A percentile compares a stretch with the other conserved stretches of the same genome.
phyloP scores from a whole-genome alignment of 805 yeast genomes.

The Debaryomyces maramus region DNA sequence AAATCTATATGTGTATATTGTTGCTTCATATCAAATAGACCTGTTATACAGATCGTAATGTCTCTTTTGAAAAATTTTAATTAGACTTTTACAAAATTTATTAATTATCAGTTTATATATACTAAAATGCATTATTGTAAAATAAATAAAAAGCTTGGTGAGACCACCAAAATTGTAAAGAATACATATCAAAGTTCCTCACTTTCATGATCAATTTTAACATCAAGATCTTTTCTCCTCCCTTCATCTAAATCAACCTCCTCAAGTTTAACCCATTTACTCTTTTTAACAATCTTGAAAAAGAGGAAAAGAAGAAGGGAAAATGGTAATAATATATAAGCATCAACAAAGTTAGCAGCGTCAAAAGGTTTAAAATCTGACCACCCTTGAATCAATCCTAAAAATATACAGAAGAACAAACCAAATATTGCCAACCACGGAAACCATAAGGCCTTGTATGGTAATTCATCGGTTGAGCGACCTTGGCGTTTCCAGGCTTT shows the following conservation, averaged over 20 bases:
- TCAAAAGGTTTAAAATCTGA: constrained; percentile 58
- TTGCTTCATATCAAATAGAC: too few species aligned
- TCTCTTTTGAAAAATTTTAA: too few species aligned
- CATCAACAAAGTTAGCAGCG: constrained; percentile 48
- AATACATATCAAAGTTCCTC: too few species aligned
- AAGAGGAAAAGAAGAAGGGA: constrained; percentile 43
- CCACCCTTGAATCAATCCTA: constrained; percentile 69
- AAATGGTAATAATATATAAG: constrained; percentile 62
- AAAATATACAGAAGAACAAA: constrained; percentile 47
- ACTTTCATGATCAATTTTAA: not conserved
- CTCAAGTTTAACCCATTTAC: constrained; percentile 40
- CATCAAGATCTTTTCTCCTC: constrained; percentile 40
- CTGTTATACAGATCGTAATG: too few species aligned
- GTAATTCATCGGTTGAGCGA: constrained; percentile 31
- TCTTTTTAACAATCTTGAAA: constrained; percentile 40
- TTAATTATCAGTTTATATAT: too few species aligned
- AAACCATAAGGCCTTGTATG: constrained; percentile 41
- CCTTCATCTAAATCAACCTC: constrained; percentile 55
- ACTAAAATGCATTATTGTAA: too few species aligned
- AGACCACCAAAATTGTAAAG: too few species aligned
- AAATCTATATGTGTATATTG: too few species aligned
- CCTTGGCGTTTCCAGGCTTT: constrained; percentile 38
- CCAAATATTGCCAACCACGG: constrained; percentile 55
- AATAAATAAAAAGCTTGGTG: too few species aligned
- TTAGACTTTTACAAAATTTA: too few species aligned